Conservation (phyloP, 176 grass and related monocot genomes). For the Aegilops sharonensis region DNA sequence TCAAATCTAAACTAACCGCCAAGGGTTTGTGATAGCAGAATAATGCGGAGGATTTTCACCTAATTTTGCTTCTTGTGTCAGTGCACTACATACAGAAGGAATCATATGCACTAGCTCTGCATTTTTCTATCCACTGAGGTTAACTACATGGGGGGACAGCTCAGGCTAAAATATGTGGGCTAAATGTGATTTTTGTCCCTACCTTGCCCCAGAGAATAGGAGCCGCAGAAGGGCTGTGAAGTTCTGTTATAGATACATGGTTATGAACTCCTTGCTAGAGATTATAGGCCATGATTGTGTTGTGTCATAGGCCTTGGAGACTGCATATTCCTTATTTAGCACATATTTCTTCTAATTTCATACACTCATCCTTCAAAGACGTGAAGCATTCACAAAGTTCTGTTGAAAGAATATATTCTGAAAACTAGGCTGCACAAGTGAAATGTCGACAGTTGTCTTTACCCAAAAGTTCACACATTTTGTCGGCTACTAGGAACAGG, state of each 20-base stretch:
- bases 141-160: constrained; percentile 25
- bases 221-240: constrained; percentile 22
- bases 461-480: constrained; percentile 8
- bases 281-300: constrained; percentile 56
- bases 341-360: constrained; percentile 27
- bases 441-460: constrained; percentile 28
- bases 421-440: constrained; percentile 32
- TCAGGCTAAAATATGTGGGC: constrained; percentile 36
- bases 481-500: neutral
- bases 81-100: constrained; percentile 51
- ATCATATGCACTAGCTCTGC: constrained; percentile 62
- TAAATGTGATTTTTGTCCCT: constrained; percentile 47
- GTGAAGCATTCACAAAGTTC: constrained; percentile 22
- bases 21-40: constrained; percentile 39
- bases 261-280: constrained; percentile 37
- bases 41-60: constrained; percentile 55
- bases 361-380: constrained; percentile 33
- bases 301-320: constrained; percentile 29
- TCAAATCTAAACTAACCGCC: constrained; percentile 70
- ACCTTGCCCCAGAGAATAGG: constrained; percentile 23
- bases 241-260: constrained; percentile 14
- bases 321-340: constrained; percentile 41
- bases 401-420: constrained; percentile 4
- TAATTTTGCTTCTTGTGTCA: constrained; percentile 29
- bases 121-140: constrained; percentile 49